Evolutionary conservation across 2,329 filamentous ascomycete species (phyloP), one percentile per base, ranked within the genome.

Genomic region (Waltergamsia citrina): DNA sequence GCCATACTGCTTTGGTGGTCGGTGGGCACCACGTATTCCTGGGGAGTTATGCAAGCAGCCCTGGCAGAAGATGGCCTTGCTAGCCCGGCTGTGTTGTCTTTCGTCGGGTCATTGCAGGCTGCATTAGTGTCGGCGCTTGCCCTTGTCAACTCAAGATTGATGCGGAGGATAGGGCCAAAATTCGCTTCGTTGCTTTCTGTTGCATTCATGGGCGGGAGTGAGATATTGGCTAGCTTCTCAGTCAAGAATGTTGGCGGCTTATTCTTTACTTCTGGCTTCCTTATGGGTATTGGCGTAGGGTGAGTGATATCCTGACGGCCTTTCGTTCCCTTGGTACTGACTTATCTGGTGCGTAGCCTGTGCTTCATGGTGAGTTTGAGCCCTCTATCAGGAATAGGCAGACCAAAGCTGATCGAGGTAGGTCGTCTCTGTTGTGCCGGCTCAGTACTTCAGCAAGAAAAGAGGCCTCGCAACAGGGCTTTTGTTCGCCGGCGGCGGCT

Each of bases 31-130:
- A 62, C 62, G 7, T 75, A 74, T 45, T 64, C 62, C 41, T 80
- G 74, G 73, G 76, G 74, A 17, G 63, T 81, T 1, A 54, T 78
- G 30, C 75, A 81, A 50, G 60, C 62, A 4, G 72, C 65, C 0
- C 59, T 80, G 2, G 64, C 76, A 4, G 52, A 65, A 22, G 52
- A 64, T 8, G 56, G 58, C 0, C 51, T 75, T 1, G 61, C 62
- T 1, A 60, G 61, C 0, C 58, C 71, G 0, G 66, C 66, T 1
- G 73, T 67, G 1, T 54, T 80, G 16, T 67, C 71, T 3, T 80
- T 77, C 40, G 67, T 79, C 3, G 74, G 74, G 3, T 71, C 67
- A 1, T 44, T 78, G 10, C 57, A 62, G 7, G 54, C 67, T 2
- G 62, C 69, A 0, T 59, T 66, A 35, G 65, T 72, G 22, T 67